Percentiles rank a stretch among this genome's conserved stretches.
Evolutionary conservation across 2,329 filamentous ascomycete genomes (phyloP).

Genomic region (Exophiala spinifera): DNA sequence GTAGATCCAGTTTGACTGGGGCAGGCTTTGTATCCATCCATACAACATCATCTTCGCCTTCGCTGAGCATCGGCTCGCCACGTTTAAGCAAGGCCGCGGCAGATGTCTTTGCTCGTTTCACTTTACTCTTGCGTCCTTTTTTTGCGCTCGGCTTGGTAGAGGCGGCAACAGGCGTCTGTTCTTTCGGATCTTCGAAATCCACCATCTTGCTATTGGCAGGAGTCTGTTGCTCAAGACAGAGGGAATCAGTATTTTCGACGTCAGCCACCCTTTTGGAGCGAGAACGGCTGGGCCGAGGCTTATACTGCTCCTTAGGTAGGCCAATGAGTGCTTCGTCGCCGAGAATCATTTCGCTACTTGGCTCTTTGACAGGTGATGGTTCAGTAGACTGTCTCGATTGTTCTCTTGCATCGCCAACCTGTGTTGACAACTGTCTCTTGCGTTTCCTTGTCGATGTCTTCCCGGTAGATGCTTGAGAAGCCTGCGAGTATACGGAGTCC

Average conservation of each 20-base stretch:
- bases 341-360: slow-evolving; percentile 25
- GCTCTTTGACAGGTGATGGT: slow-evolving; percentile 13
- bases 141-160: slow-evolving; percentile 18
- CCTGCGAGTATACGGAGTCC: slow-evolving; percentile 22
- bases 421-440: slow-evolving; percentile 17
- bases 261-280: slow-evolving; percentile 21
- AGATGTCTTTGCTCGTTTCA: slow-evolving; percentile 30
- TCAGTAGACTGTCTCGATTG: neutral
- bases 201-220: slow-evolving; percentile 1
- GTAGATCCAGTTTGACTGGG: slow-evolving; percentile 26
- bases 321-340: slow-evolving; percentile 28
- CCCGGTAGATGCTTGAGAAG: slow-evolving; percentile 18
- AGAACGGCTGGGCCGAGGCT: slow-evolving; percentile 28
- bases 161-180: neutral
- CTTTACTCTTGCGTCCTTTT: slow-evolving; percentile 26
- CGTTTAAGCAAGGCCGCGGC: slow-evolving; percentile 23
- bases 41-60: slow-evolving; percentile 29
- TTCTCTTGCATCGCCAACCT: slow-evolving; percentile 6
- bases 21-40: slow-evolving; percentile 28
- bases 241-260: slow-evolving; percentile 5
- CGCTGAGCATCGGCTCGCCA: slow-evolving; percentile 23
- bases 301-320: slow-evolving; percentile 28
- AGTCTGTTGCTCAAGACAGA: neutral
- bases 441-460: slow-evolving; percentile 13
- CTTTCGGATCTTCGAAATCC: slow-evolving; percentile 3